Evolutionary conservation across 768 basidiomycete species (phyloP), one percentile per base, ranked within the genome.

Genomic region (Leccinum obscurum): DNA sequence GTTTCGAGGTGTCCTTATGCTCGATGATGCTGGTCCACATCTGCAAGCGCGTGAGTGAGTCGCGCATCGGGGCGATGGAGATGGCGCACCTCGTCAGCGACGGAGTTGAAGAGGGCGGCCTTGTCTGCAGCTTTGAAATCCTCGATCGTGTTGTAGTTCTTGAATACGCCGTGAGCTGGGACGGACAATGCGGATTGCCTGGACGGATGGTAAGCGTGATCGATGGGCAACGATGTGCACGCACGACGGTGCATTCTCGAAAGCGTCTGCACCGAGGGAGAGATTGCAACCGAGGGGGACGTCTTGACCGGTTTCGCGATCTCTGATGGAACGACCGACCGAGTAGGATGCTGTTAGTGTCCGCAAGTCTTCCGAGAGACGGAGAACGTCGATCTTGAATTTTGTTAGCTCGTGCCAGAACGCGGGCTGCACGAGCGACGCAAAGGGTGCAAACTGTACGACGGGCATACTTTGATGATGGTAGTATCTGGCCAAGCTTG

Each of bases 61-160:
- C 20, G 24, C 41, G 50, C 13, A 26, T 35, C 5, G 52, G 34
- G 49, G 3, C 2, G 34, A 49, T 44, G 54, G 24, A 30, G 11
- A 14, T 37, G 57, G 32, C 75, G 62, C 62, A 92, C 92, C 77
- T 87, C 80, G 62, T 88, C 82, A 0, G 88, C 85, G 61, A 89
- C 72, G 30, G 80, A 69, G 58, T 90, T 90, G 76, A 98, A 94
- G 17, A 97, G 74, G n/a, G 85, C 83, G 6, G 88, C 85, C 81
- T 99, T 99, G 68, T 93, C 88, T 1, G 90, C 88, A 7, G 85
- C 84, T 67, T 89, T 93, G 79, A 98, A 98, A 11, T 97, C 94
- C 66, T 98, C 95, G 66, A 98, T 90, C 9, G 96, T 98, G 71
- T 98, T 99, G 78, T 85, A 98, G 74, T 98, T 98, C 81, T 92